These are phyloP conservation scores for Arctostaphylos glauca DNA, from an alignment of 148 eudicot species.

Conservation along the genomic window DNA sequence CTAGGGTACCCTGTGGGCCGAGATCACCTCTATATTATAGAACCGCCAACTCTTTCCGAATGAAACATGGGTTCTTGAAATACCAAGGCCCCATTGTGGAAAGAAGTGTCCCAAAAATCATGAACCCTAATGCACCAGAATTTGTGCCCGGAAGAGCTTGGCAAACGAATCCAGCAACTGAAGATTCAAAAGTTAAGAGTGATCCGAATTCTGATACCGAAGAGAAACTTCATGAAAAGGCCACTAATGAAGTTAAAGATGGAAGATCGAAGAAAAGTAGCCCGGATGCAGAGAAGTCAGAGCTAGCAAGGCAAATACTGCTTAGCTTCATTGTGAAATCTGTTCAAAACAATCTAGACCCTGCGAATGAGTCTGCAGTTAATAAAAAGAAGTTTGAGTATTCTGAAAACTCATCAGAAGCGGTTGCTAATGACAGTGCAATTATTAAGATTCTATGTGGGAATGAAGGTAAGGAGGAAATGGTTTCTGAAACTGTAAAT, in stretches of 20 bases:
- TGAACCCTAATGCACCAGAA: slow-evolving; percentile 99
- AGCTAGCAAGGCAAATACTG: slow-evolving; percentile 92
- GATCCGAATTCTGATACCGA: slow-evolving; percentile 33
- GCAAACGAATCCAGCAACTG: slow-evolving; percentile 28
- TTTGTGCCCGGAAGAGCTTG: slow-evolving; percentile 68
- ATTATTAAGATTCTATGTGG: slow-evolving; percentile 63
- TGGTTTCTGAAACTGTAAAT: slow-evolving; percentile 22
- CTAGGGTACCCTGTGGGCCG: slow-evolving; percentile 91
- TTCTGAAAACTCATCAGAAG: slow-evolving; percentile 54
- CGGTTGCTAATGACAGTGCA: slow-evolving; percentile 83
- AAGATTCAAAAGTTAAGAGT: slow-evolving; percentile 28
- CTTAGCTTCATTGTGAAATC: slow-evolving; percentile 94
- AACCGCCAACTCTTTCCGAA: slow-evolving; percentile 43
- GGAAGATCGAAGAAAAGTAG: slow-evolving; percentile 46
- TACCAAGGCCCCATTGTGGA: slow-evolving; percentile 29
- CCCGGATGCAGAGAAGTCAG: slow-evolving; percentile 74
- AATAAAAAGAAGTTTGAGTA: slow-evolving; percentile 41
- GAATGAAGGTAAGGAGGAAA: slow-evolving; percentile 51
- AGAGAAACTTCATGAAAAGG: slow-evolving; percentile 29
- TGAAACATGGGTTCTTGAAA: slow-evolving; percentile 46
- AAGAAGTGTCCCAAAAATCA: slow-evolving; percentile 38
- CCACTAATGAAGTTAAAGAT: slow-evolving; percentile 38
- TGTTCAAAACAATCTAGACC: slow-evolving; percentile 55
- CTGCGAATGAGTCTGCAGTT: slow-evolving; percentile 29
- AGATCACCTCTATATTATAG: slow-evolving; percentile 74